phyloP scores from a whole-genome alignment of 345 rosid genomes.

The Turritis glabra region DNA sequence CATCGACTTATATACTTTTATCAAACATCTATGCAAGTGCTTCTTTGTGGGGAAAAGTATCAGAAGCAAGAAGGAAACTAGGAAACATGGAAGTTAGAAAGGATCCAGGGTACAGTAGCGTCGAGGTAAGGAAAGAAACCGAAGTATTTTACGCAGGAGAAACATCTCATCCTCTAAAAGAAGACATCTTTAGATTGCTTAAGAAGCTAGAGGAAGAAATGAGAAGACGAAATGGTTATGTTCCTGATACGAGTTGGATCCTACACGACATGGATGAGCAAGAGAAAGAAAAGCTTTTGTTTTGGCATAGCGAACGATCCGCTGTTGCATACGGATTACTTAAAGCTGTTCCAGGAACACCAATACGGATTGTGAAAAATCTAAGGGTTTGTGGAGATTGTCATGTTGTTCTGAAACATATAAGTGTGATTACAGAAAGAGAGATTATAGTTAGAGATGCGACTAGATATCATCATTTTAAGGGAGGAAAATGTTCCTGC shows the following conservation, averaged over 20 bases:
- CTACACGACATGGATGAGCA: slow-evolving; percentile 62
- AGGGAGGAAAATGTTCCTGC: slow-evolving; percentile 69
- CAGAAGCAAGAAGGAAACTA: slow-evolving; percentile 61
- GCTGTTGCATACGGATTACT: slow-evolving; percentile 79
- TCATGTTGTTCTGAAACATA: slow-evolving; percentile 59
- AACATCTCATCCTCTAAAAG: slow-evolving; percentile 53
- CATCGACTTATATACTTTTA: slow-evolving; percentile 68
- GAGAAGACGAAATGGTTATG: slow-evolving; percentile 65
- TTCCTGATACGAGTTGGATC: slow-evolving; percentile 66
- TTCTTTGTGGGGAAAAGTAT: slow-evolving; percentile 56
- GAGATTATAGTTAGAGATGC: slow-evolving; percentile 76
- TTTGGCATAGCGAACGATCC: slow-evolving; percentile 76
- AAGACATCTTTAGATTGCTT: slow-evolving; percentile 52
- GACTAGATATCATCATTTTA: slow-evolving; percentile 76
- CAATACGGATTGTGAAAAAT: slow-evolving; percentile 64
- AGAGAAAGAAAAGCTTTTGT: slow-evolving; percentile 69
- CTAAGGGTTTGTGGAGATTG: slow-evolving; percentile 82
- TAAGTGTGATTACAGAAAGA: slow-evolving; percentile 55
- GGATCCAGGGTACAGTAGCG: slow-evolving; percentile 70
- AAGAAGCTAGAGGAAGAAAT: slow-evolving; percentile 54
- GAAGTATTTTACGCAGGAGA: slow-evolving; percentile 72
- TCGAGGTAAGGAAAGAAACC: slow-evolving; percentile 53
- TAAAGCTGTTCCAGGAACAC: slow-evolving; percentile 53
- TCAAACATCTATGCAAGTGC: slow-evolving; percentile 66
- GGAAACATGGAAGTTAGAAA: slow-evolving; percentile 50